Conservation (phyloP, 805 yeast genomes). For the Ogataea henricii region DNA sequence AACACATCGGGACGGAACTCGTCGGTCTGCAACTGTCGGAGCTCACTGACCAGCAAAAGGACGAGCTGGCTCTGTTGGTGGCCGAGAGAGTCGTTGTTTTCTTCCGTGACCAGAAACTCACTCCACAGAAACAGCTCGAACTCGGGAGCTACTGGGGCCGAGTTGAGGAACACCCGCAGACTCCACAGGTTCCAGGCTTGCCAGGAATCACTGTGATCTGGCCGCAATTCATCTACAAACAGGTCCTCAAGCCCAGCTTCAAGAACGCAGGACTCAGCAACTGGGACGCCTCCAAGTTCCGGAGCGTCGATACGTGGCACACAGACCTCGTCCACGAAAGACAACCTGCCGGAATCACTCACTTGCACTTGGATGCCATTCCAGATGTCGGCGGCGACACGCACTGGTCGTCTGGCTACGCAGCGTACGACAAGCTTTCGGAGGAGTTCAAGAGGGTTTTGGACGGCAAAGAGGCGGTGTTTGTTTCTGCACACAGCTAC, state of each 20-base stretch:
- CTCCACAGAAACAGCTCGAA: constrained; percentile 44
- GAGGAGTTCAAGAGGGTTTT: constrained; percentile 50
- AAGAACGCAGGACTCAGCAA: constrained; percentile 20
- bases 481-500: constrained; percentile 41
- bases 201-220: constrained; percentile 43
- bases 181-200: constrained; percentile 36
- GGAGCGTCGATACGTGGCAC: constrained; percentile 43
- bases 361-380: constrained; percentile 51
- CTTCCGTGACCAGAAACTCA: constrained; percentile 47
- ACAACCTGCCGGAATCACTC: constrained; percentile 58
- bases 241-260: constrained; percentile 19
- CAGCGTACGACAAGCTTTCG: constrained; percentile 55
- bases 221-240: constrained; percentile 37
- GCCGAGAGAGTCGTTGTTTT: constrained; percentile 52
- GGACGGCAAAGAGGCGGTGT: constrained; percentile 52
- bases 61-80: constrained; percentile 47
- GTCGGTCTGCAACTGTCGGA: constrained; percentile 47
- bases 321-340: constrained; percentile 52
- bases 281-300: constrained; percentile 13
- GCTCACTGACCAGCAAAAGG: constrained; percentile 43
- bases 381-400: constrained; percentile 58
- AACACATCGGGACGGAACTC: constrained; percentile 50
- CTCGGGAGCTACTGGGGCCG: constrained; percentile 48
- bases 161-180: constrained; percentile 41
- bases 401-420: constrained; percentile 56